A percentile compares a stretch with the other conserved stretches of the same genome.
phyloP scores from a whole-genome alignment of 2,329 filamentous ascomycete species.

The Aspergillus aculeatus region DNA sequence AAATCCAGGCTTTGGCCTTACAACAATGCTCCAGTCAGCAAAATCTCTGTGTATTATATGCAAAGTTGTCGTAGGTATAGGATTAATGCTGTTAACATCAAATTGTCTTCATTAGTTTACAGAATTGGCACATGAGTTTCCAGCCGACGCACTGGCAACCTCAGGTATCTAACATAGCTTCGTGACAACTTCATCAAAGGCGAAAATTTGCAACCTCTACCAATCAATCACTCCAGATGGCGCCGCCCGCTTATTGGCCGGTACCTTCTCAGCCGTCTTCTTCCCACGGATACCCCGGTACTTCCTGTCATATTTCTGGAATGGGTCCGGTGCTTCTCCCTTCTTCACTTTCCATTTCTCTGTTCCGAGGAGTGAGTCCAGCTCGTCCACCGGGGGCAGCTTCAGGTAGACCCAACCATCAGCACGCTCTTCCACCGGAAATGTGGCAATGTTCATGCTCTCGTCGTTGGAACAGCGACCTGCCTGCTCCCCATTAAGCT shows the following conservation, averaged over 20 bases:
- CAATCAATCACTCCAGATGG: constrained; percentile 36
- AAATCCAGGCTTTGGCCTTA: no score
- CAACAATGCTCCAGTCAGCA: no score
- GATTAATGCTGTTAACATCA: no score
- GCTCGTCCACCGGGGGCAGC: constrained; percentile 74
- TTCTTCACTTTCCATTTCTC: constrained; percentile 74
- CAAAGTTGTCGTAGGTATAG: no score
- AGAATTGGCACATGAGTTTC: not conserved
- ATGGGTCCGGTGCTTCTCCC: constrained; percentile 61
- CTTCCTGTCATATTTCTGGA: constrained; percentile 57
- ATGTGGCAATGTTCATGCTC: constrained; percentile 76
- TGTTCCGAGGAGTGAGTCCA: constrained; percentile 77
- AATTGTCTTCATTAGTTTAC: not conserved
- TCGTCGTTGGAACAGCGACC: constrained; percentile 75
- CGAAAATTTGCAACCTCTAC: constrained; percentile 16
- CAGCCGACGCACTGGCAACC: not conserved
- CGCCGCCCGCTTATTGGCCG: constrained; percentile 10
- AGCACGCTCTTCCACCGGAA: constrained; percentile 69
- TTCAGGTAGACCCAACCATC: constrained; percentile 79
- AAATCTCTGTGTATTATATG: no score
- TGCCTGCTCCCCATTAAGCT: constrained; percentile 63
- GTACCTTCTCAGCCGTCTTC: constrained; percentile 39
- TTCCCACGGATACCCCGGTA: constrained; percentile 56
- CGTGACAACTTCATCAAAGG: constrained; percentile 4
- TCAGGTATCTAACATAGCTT: not conserved